Evolutionary conservation across 2,329 filamentous ascomycete genomes (phyloP).

Genomic region (Fusarium papillatum): DNA sequence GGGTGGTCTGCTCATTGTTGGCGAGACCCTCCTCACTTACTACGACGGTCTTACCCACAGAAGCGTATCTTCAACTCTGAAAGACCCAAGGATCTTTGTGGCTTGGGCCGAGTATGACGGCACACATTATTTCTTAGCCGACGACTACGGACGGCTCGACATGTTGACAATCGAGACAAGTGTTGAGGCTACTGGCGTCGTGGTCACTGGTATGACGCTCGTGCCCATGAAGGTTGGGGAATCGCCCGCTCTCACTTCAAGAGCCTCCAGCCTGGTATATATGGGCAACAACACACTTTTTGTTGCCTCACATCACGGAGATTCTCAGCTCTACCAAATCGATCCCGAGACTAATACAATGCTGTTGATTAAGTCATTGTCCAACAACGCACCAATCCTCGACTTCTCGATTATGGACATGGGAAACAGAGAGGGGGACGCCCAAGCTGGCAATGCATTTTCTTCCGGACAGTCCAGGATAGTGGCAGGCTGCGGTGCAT

Average conservation of each 20-base stretch:
- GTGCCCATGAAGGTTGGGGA: conserved; percentile 54
- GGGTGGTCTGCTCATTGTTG: conserved; percentile 81
- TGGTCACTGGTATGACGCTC: conserved; percentile 81
- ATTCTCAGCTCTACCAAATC: conserved; percentile 85
- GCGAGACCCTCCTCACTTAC: conserved; percentile 87
- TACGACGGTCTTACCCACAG: conserved; percentile 83
- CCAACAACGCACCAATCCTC: conserved; percentile 90
- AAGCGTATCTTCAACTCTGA: conserved; percentile 73
- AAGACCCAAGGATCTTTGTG: conserved; percentile 88
- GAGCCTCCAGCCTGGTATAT: conserved; percentile 84
- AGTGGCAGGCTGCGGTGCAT: conserved; percentile 92
- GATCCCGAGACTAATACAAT: conserved; percentile 60
- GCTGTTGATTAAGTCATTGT: conserved; percentile 75
- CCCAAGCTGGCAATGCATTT: conserved; percentile 85
- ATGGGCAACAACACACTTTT: conserved; percentile 82
- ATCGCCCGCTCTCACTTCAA: conserved; percentile 67
- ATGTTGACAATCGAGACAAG: conserved; percentile 83
- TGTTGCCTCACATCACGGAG: conserved; percentile 91
- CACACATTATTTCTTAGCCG: conserved; percentile 87
- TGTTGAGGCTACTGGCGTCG: conserved; percentile 73
- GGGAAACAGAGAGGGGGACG: conserved; percentile 85
- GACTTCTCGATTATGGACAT: conserved; percentile 98
- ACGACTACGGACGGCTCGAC: conserved; percentile 90
- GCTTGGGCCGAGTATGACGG: conserved; percentile 90
- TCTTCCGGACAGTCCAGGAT: conserved; percentile 95